Conservation (phyloP, 1,284 basidiomycete genomes). For the Moniliophthora roreri region DNA sequence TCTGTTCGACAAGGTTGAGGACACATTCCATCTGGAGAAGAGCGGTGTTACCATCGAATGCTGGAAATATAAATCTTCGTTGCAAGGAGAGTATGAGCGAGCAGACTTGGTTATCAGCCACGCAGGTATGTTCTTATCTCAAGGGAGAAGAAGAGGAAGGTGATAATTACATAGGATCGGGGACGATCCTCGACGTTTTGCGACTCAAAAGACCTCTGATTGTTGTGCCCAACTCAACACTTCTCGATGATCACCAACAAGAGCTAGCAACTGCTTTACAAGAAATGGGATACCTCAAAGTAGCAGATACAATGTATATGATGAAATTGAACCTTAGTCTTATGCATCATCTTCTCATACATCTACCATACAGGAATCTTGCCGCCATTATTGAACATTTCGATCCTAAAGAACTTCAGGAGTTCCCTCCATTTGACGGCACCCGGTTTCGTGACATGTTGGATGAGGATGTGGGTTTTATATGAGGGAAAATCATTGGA, state of each 20-base stretch:
- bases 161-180: constrained; percentile 70
- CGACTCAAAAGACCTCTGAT: constrained; percentile 76
- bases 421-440: constrained; percentile 67
- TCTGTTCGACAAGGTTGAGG: constrained; percentile 20
- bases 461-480: constrained; percentile 75
- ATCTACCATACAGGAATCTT: constrained; percentile 45
- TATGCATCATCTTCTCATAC: constrained; percentile 9
- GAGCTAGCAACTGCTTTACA: constrained; percentile 81
- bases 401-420: constrained; percentile 43
- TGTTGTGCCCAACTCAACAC: constrained; percentile 84
- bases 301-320: constrained; percentile 60
- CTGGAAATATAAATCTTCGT: constrained; percentile 72
- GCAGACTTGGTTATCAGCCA: constrained; percentile 89
- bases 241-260: constrained; percentile 93
- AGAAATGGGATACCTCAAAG: constrained; percentile 60
- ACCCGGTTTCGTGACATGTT: constrained; percentile 63
- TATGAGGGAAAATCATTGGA: not conserved
- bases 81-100: constrained; percentile 61
- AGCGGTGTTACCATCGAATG: constrained; percentile 59
- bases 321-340: constrained; percentile 5
- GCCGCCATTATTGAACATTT: constrained; percentile 49
- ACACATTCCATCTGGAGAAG: constrained; percentile 28
- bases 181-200: constrained; percentile 90
- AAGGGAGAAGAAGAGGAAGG: not conserved
- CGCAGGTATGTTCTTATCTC: constrained; percentile 63